phyloP scores from a whole-genome alignment of 441 rosid species.

The Adansonia gregorii region DNA sequence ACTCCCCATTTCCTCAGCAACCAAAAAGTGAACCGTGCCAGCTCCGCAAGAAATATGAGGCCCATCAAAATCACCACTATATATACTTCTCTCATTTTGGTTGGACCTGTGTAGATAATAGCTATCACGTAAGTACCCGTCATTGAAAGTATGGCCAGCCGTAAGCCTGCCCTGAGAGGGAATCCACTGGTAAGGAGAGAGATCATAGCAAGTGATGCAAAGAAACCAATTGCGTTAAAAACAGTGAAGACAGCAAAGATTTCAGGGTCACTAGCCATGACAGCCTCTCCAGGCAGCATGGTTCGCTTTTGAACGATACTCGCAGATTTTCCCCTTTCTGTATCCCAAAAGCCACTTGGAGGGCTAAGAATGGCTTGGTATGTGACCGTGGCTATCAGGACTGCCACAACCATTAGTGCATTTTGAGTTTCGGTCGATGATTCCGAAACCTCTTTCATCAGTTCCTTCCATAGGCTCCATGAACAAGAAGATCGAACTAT shows the following conservation, averaged over 20 bases:
- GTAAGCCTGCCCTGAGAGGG: constrained; percentile 26
- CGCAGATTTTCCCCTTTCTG: neutral
- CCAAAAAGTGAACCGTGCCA: constrained; percentile 12
- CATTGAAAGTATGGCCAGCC: constrained; percentile 29
- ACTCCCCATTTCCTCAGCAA: constrained; percentile 17
- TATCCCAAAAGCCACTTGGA: constrained; percentile 42
- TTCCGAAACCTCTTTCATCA: constrained; percentile 32
- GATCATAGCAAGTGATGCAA: constrained; percentile 31
- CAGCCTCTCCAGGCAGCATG: constrained; percentile 19
- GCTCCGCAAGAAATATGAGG: constrained; percentile 1
- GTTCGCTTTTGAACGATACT: neutral
- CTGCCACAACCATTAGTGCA: constrained; percentile 30
- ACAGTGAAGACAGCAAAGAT: constrained; percentile 22
- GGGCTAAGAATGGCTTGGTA: constrained; percentile 30
- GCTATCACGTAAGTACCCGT: constrained; percentile 27
- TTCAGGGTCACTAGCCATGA: constrained; percentile 23
- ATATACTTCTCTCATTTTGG: constrained; percentile 21
- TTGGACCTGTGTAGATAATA: constrained; percentile 20
- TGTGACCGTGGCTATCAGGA: constrained; percentile 35
- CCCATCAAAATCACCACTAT: constrained; percentile 20
- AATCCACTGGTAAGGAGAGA: constrained; percentile 32
- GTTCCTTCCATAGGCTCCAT: constrained; percentile 22
- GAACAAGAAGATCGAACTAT: constrained; percentile 29
- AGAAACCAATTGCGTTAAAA: constrained; percentile 34
- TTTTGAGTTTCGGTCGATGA: constrained; percentile 31